A percentile compares a stretch with the other conserved stretches of the same genome.
phyloP scores from a whole-genome alignment of 441 rosid species.

The Gossypium gossypioides region DNA sequence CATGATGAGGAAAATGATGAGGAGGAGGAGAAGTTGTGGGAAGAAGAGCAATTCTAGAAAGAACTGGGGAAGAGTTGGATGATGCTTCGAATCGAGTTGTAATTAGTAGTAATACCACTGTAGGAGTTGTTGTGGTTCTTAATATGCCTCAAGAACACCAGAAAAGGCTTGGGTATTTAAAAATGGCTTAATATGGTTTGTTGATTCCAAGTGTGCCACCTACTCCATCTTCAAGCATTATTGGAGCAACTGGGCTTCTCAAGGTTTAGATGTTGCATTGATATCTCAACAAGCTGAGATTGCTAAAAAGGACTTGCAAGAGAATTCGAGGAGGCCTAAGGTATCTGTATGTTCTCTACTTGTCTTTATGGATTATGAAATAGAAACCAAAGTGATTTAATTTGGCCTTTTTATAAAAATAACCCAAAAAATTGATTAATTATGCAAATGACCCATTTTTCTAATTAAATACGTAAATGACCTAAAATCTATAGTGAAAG shows the following conservation, averaged over 20 bases:
- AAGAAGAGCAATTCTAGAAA: constrained; percentile 80
- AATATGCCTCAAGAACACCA: constrained; percentile 30
- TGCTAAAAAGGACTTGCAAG: constrained; percentile 60
- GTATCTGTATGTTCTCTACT: constrained; percentile 27
- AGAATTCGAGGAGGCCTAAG: constrained; percentile 49
- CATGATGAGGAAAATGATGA: constrained; percentile 35
- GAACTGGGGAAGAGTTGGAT: constrained; percentile 73
- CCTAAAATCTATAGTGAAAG: no score
- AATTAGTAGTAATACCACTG: constrained; percentile 15
- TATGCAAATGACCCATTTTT: no score
- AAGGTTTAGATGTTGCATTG: constrained; percentile 41
- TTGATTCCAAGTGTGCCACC: constrained; percentile 20
- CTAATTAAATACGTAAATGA: no score
- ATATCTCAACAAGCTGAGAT: constrained; percentile 64
- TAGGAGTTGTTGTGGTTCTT: constrained; percentile 22
- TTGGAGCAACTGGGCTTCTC: constrained; percentile 38
- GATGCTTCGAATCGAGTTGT: constrained; percentile 35
- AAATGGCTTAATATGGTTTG: constrained; percentile 21
- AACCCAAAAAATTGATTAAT: no score
- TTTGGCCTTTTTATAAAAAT: background rate
- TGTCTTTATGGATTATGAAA: background rate
- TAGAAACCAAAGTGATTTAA: background rate
- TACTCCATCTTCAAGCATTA: constrained; percentile 38
- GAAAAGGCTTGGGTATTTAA: constrained; percentile 25
- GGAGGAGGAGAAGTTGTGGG: constrained; percentile 80